These are phyloP conservation scores for Hemileccinum rubropunctum DNA, from an alignment of 768 basidiomycete species.

Conservation along the genomic window DNA sequence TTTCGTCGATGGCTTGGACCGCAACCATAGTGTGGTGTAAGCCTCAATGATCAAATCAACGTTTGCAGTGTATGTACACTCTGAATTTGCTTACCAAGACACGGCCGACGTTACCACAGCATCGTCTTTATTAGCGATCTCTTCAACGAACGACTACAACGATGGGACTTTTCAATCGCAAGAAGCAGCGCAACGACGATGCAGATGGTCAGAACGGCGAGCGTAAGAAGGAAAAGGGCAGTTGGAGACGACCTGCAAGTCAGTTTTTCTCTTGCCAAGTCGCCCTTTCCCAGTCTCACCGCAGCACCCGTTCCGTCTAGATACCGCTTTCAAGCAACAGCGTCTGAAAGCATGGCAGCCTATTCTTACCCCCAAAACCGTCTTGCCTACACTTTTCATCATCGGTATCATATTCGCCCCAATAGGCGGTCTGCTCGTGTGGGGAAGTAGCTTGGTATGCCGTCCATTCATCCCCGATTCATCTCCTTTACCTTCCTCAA, in stretches of 20 bases:
- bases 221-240: constrained; percentile 78
- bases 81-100: constrained; percentile 19
- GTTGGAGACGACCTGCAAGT: constrained; percentile 83
- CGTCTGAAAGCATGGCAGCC: constrained; percentile 99
- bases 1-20: constrained; percentile 45
- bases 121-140: neutral
- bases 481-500: constrained; percentile 8
- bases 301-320: constrained; percentile 37
- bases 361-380: constrained; percentile 96
- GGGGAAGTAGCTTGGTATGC: constrained; percentile 73
- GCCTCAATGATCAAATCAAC: too few species aligned
- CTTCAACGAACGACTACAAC: constrained; percentile 13
- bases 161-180: constrained; percentile 63
- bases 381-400: constrained; percentile 93
- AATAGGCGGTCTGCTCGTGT: constrained; percentile 91
- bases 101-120: neutral
- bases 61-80: neutral
- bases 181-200: constrained; percentile 36
- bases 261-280: constrained; percentile 27
- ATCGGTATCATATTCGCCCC: constrained; percentile 94
- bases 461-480: constrained; percentile 23
- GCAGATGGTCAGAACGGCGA: constrained; percentile 43
- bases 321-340: constrained; percentile 99
- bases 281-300: constrained; percentile 12
- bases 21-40: too few species aligned